These are phyloP conservation scores for Encephalitozoon cuniculi DNA, from an alignment of 371 early-diverging fungal species.

Conservation along the genomic window DNA sequence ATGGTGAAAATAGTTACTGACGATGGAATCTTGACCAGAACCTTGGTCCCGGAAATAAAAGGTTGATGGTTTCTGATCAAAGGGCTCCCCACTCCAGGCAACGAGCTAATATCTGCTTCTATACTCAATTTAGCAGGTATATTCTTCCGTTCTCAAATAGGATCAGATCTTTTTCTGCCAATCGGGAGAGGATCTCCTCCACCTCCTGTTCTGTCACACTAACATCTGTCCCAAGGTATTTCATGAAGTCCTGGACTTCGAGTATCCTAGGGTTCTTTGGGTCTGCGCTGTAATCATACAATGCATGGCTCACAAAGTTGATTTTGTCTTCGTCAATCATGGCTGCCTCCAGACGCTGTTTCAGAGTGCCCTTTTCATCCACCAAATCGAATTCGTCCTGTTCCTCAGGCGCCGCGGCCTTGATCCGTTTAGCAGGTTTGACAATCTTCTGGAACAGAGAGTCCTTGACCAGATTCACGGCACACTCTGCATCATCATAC, in stretches of 20 bases:
- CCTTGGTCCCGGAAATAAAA: slow-evolving; percentile 4
- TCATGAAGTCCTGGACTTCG: neutral
- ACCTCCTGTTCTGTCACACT: neutral
- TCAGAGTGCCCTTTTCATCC: neutral
- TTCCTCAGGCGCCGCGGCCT: neutral
- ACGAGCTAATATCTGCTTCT: neutral
- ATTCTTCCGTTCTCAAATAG: slow-evolving; percentile 9
- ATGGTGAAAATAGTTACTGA: slow-evolving; percentile 39
- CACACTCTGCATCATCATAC: slow-evolving; percentile 50
- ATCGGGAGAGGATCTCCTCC: neutral
- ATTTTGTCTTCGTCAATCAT: slow-evolving; percentile 21
- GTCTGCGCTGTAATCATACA: slow-evolving; percentile 11
- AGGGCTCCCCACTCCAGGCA: neutral
- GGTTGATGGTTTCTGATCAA: neutral
- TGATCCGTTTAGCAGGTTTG: slow-evolving; percentile 3
- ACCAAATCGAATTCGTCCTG: slow-evolving; percentile 9
- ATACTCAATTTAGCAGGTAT: neutral
- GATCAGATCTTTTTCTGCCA: neutral
- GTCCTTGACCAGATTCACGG: slow-evolving; percentile 47
- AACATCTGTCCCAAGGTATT: neutral
- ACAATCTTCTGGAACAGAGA: slow-evolving; percentile 48
- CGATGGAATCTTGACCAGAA: slow-evolving; percentile 10
- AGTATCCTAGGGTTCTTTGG: neutral
- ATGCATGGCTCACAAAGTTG: slow-evolving; percentile 17
- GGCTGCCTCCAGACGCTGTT: neutral